Conservation (phyloP, 176 grass and related monocot species). For the Lolium rigidum region DNA sequence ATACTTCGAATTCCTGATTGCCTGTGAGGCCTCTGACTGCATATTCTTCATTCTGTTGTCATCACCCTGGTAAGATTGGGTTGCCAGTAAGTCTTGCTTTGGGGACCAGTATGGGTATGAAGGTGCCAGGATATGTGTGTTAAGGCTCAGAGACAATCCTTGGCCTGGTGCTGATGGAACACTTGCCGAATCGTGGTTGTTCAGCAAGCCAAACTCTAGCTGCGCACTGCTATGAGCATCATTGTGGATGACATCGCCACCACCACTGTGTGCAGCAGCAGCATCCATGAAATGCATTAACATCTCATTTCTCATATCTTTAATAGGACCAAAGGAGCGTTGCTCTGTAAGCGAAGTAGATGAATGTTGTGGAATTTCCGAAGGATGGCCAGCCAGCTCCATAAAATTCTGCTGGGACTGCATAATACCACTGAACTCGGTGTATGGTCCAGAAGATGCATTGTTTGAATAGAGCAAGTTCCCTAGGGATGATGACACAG, state of each 20-base stretch:
- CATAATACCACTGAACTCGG: slow-evolving; percentile 63
- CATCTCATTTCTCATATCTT: slow-evolving; percentile 78
- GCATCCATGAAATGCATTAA: slow-evolving; percentile 73
- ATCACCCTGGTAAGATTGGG: slow-evolving; percentile 65
- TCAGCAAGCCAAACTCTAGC: slow-evolving; percentile 75
- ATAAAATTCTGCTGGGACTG: slow-evolving; percentile 65
- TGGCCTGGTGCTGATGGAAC: slow-evolving; percentile 59
- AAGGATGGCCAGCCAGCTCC: slow-evolving; percentile 58
- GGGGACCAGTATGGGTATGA: slow-evolving; percentile 76
- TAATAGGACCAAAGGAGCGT: slow-evolving; percentile 58
- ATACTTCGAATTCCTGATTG: slow-evolving; percentile 80
- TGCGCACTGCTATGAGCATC: slow-evolving; percentile 59
- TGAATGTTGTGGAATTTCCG: slow-evolving; percentile 59
- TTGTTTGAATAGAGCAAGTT: slow-evolving; percentile 77
- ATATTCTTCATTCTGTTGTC: slow-evolving; percentile 73
- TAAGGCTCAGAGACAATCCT: slow-evolving; percentile 87
- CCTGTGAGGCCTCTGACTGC: slow-evolving; percentile 58
- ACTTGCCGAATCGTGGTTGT: slow-evolving; percentile 59
- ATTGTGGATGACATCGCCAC: slow-evolving; percentile 49
- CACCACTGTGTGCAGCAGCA: slow-evolving; percentile 51
- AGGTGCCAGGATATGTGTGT: slow-evolving; percentile 71
- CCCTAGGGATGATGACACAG: slow-evolving; percentile 61
- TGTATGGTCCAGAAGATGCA: slow-evolving; percentile 61
- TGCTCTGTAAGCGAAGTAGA: slow-evolving; percentile 49
- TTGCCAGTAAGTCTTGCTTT: slow-evolving; percentile 54